Base-by-base conservation (phyloP, 1,284 basidiomycete species). In the Apiotrichum akiyoshidainum region DNA sequence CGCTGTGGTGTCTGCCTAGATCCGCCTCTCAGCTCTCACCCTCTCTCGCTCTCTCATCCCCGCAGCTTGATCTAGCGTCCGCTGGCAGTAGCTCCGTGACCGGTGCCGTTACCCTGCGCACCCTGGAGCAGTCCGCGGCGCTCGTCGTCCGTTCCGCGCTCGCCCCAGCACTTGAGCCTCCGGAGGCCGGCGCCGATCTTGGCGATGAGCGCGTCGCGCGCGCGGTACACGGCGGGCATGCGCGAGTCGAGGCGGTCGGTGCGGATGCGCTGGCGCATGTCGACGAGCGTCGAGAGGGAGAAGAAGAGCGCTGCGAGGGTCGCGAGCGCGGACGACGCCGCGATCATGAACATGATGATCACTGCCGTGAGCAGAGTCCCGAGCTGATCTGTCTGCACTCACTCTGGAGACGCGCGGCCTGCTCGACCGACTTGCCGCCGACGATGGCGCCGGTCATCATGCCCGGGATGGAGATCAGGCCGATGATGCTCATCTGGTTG, bases 401-500 rank as follows among this genome's bases (percentile, higher is more conserved):
- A 80, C 79, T 91, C 70, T 92, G 90, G 12, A 92, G 77, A 52
- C 86, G 84, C 1, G 89, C 88, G 0, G 90, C 90, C 75, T 91
- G 89, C 49, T 89, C 83, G 51, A 92, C 88, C 34, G 86, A 86
- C 37, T 88, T 84, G 0, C 90, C 90, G 22, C 89, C 90, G 17
- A 92, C 84, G 63, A 92, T 88, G 1, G 90, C 89, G 66, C 90
- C 90, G 0, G 88, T 91, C 89, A 92, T 91, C 88, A 90, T 90
- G 1, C 87, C 83, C 14, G 78, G 79, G 45, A 80, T 80, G 4
- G 73, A 76, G 58, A 92, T 90, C 53, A 91, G 85, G 7, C 90
- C 89, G 19, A 89, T 82, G 47, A 91, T 87, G 70, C 88, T 90
- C 87, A 92, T 89, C 75, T 86, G 86, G 71, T 89, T 92, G 67